phyloP scores from a whole-genome alignment of 345 rosid species.

The Boechera retrofracta region DNA sequence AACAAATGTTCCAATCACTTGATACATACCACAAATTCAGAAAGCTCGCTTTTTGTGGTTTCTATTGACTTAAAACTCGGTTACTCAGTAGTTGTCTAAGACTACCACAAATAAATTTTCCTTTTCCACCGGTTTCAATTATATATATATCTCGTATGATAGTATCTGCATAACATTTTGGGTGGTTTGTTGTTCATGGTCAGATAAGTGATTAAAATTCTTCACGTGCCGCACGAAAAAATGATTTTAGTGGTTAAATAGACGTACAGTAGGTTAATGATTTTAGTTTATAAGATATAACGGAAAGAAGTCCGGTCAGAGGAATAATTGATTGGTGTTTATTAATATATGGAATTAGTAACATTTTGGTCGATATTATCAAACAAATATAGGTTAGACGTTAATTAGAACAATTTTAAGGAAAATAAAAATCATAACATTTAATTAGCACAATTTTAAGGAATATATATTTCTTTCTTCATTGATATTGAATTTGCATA shows the following conservation, averaged over 20 bases:
- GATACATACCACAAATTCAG: slow-evolving; percentile 19
- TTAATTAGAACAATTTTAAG: no score
- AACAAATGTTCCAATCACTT: slow-evolving; percentile 31
- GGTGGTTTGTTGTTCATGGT: background rate
- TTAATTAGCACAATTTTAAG: no score
- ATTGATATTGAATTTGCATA: background rate
- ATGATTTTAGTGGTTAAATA: background rate
- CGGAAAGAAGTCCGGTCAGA: no score
- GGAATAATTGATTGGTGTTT: no score
- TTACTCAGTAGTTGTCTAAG: background rate
- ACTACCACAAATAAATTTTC: no score
- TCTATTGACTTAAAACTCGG: background rate
- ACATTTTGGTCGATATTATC: background rate
- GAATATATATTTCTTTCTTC: background rate
- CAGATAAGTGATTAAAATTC: background rate
- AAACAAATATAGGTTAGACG: background rate
- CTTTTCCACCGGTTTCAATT: no score
- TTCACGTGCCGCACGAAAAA: background rate
- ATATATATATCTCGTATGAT: background rate
- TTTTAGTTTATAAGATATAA: no score
- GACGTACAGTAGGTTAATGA: no score
- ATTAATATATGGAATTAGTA: background rate
- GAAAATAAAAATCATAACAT: background rate
- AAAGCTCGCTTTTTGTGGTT: slow-evolving; percentile 24
- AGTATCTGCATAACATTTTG: background rate